Evolutionary conservation across 768 basidiomycete genomes (phyloP), one percentile per base, ranked within the genome.

Genomic region (Russula sp.): DNA sequence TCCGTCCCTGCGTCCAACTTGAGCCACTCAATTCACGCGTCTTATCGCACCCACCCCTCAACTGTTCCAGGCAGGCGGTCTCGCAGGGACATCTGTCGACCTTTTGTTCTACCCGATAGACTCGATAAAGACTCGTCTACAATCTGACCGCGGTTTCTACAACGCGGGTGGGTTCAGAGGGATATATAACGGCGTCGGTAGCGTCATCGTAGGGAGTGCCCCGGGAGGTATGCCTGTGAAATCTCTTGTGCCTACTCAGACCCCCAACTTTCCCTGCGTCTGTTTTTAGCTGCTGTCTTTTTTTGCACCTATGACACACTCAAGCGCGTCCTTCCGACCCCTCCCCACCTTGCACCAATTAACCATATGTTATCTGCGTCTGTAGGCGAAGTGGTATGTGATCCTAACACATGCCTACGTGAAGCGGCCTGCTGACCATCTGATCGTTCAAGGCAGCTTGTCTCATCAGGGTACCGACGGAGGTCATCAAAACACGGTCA

Each of bases 91-190:
- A 8, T 81, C 93, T 2, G 96, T 98, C 18, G 96, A 99, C 75
- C 81, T 98, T 48, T 81, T 97, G 22, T 95, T 99, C 77, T 99
- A 93, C 73, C 96, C 96, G 1, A 85, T 99, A 60, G 96, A 99
- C 75, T 97, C 96, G 0, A 75, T 98, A 71, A 99, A 99, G 75
- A 98, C 97, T 42, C 87, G 96, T 51, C 79, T 97, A 38, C 96
- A 99, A 69, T 88, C 93, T 7, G 72, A 84, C 3, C 86, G 90
- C 69, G 97, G 96, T 18, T 98, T 99, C 72, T 71, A 83, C 48
- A 76, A 77, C 34, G 86, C 93, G 2, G 96, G 96, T 16, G 97
- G 94, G 0, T 90, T 98, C 73, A 83, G 75, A 54, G 94, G 93
- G 9, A 82, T 98, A 7, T 99, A 99, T 75, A 88, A 89, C 67